phyloP scores from a whole-genome alignment of 2,329 filamentous ascomycete species.

The Raffaelea arxii region DNA sequence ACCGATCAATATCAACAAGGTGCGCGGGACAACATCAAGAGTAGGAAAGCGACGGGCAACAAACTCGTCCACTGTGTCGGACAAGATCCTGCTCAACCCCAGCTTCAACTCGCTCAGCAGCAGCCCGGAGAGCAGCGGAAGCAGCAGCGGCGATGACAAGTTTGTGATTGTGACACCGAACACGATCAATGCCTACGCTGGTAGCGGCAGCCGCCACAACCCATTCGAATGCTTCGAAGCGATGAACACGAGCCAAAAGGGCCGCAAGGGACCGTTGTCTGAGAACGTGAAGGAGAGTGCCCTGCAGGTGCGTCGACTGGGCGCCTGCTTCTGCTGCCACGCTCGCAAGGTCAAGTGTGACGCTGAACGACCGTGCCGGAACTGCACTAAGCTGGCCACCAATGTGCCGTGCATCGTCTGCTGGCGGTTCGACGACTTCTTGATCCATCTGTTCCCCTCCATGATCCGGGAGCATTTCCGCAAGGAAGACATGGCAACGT shows the following conservation, averaged over 20 bases:
- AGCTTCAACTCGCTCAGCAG: not conserved
- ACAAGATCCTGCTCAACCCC: constrained; percentile 6
- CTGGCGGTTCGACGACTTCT: constrained; percentile 50
- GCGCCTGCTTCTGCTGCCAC: constrained; percentile 51
- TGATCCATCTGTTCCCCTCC: constrained; percentile 39
- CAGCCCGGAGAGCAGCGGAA: constrained; percentile 4
- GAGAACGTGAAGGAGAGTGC: constrained; percentile 45
- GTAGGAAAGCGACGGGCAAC: constrained; percentile 33
- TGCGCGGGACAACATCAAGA: constrained; percentile 27
- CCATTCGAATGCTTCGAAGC: constrained; percentile 46
- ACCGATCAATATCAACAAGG: constrained; percentile 28
- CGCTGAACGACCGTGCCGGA: constrained; percentile 44
- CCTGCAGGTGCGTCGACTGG: constrained; percentile 41
- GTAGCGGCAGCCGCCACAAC: constrained; percentile 29
- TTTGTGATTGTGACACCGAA: constrained; percentile 48
- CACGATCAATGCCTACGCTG: constrained; percentile 40
- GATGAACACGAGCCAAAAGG: constrained; percentile 41
- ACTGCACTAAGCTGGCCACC: constrained; percentile 41
- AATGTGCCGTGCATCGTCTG: constrained; percentile 45
- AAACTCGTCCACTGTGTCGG: constrained; percentile 6
- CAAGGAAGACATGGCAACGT: constrained; percentile 38
- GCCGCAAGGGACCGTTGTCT: constrained; percentile 45
- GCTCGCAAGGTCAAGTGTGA: constrained; percentile 51
- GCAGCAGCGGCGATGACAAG: constrained; percentile 25
- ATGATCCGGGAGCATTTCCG: constrained; percentile 41